These are phyloP conservation scores for Cetradonia linearis DNA, from an alignment of 495 filamentous ascomycete species.

Conservation along the genomic window DNA sequence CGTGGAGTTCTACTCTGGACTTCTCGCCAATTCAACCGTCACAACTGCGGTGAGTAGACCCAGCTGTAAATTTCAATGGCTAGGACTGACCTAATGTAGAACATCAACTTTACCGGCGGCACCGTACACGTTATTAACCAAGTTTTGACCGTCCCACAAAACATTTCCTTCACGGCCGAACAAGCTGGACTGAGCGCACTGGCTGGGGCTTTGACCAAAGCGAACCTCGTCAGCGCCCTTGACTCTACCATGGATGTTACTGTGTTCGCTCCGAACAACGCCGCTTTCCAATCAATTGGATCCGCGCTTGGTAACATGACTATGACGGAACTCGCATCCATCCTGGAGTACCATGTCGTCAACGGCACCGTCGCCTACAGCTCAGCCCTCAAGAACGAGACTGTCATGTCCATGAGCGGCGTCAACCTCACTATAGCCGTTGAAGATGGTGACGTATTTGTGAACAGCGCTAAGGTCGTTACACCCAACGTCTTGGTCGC, in stretches of 20 bases:
- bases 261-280: slow-evolving; percentile 24
- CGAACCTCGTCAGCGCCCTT: slow-evolving; percentile 14
- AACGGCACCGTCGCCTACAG: slow-evolving; percentile 41
- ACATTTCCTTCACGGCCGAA: slow-evolving; percentile 15
- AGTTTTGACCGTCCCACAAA: slow-evolving; percentile 23
- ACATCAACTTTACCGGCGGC: slow-evolving; percentile 22
- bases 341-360: slow-evolving; percentile 24
- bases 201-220: slow-evolving; percentile 20
- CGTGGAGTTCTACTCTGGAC: slow-evolving; percentile 23
- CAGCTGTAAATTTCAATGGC: background rate
- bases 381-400: slow-evolving; percentile 40
- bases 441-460: slow-evolving; percentile 36
- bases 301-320: slow-evolving; percentile 43
- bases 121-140: slow-evolving; percentile 28
- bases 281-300: slow-evolving; percentile 31
- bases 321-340: slow-evolving; percentile 35
- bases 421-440: slow-evolving; percentile 32
- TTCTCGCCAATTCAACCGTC: slow-evolving; percentile 20
- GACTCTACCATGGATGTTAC: slow-evolving; percentile 18
- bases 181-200: slow-evolving; percentile 26
- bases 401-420: slow-evolving; percentile 32
- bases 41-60: slow-evolving; percentile 10
- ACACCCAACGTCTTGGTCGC: slow-evolving; percentile 47
- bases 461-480: slow-evolving; percentile 46
- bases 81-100: slow-evolving; percentile 4